Conservation (phyloP, 2,329 filamentous ascomycete genomes). For the Clonostachys rosea region DNA sequence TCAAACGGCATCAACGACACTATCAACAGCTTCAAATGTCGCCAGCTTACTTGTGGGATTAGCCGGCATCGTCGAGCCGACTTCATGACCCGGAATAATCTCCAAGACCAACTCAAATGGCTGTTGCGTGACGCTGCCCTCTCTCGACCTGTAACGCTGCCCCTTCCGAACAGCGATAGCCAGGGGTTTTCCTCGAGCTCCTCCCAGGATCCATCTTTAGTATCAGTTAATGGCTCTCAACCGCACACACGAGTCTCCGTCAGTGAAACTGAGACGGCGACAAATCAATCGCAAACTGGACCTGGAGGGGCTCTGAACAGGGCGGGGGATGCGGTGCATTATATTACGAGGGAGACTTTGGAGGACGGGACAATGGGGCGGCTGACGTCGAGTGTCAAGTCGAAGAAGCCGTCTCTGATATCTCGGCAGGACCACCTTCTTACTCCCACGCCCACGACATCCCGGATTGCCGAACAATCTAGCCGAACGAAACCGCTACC, state of each 20-base stretch:
- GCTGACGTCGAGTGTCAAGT: conserved; percentile 33
- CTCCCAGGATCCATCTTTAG: conserved; percentile 1
- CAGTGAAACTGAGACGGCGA: background rate
- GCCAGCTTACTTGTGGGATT: background rate
- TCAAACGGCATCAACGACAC: too few relatives aligned
- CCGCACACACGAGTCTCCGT: conserved; percentile 10
- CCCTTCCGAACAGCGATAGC: conserved; percentile 21
- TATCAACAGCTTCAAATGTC: too few relatives aligned
- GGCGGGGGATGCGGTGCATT: conserved; percentile 1
- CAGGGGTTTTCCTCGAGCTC: conserved; percentile 7
- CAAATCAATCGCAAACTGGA: background rate
- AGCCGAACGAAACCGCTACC: too few relatives aligned
- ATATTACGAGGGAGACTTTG: conserved; percentile 10
- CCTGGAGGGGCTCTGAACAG: background rate
- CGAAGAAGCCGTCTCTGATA: conserved; percentile 38
- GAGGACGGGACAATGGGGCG: conserved; percentile 36
- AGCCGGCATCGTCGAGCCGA: conserved; percentile 18
- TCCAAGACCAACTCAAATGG: conserved; percentile 53
- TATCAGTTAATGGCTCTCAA: conserved; percentile 14
- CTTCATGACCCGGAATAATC: conserved; percentile 61
- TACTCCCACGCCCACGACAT: background rate
- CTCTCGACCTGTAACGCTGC: conserved; percentile 30
- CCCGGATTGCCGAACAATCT: background rate
- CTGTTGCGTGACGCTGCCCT: conserved; percentile 42
- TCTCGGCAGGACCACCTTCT: conserved; percentile 28